These are phyloP conservation scores for Colletotrichum truncatum DNA, from an alignment of 2,329 filamentous ascomycete species.

Conservation along the genomic window DNA sequence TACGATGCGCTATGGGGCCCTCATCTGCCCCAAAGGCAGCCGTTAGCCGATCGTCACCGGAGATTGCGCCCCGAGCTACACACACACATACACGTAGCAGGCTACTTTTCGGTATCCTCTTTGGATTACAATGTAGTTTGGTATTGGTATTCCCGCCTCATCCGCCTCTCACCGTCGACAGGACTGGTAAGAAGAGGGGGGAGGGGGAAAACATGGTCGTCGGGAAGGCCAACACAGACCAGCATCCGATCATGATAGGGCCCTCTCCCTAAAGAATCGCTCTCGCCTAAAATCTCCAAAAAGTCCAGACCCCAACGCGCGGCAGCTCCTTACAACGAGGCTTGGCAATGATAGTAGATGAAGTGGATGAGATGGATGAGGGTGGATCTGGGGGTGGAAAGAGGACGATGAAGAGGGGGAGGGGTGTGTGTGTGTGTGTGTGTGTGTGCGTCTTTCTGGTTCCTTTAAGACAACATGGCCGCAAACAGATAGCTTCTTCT, in stretches of 20 bases:
- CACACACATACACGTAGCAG: too few relatives aligned
- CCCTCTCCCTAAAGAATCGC: background rate
- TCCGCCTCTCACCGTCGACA: background rate
- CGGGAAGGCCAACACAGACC: constrained; percentile 27
- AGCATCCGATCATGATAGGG: constrained; percentile 14
- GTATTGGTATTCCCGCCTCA: constrained; percentile 2
- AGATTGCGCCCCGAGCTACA: background rate
- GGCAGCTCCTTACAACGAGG: background rate
- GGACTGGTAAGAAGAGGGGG: background rate
- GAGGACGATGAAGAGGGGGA: too few relatives aligned
- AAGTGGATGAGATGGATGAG: background rate
- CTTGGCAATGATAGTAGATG: constrained; percentile 3
- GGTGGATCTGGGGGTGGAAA: background rate
- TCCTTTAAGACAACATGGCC: constrained; percentile 12
- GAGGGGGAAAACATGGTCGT: background rate
- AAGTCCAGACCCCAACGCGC: constrained; percentile 8
- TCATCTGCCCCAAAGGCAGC: constrained; percentile 12
- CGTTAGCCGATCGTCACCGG: constrained; percentile 20
- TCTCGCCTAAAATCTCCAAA: background rate
- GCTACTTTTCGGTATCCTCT: background rate
- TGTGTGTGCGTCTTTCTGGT: background rate
- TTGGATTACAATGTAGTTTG: background rate
- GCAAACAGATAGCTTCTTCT: constrained; percentile 27
- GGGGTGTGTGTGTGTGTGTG: background rate
- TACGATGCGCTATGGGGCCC: constrained; percentile 9